Percentiles rank a stretch among this genome's conserved stretches.
Conservation (phyloP, 345 rosid genomes). For the Geranium rotundifolium region DNA sequence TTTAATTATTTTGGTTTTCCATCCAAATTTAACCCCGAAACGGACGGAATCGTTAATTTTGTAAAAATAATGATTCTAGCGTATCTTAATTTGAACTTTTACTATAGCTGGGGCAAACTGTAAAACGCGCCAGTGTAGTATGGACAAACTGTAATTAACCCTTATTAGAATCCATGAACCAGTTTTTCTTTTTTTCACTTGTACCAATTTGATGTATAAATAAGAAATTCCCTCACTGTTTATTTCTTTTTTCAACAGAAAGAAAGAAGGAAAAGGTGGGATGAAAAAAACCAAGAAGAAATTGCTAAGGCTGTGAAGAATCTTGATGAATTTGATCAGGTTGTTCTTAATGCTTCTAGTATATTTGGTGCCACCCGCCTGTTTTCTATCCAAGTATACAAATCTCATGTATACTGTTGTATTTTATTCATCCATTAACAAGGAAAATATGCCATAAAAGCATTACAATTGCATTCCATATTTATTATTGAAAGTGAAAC, state of each 20-base stretch:
- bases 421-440: not conserved
- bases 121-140: no score
- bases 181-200: not conserved
- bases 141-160: no score
- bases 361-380: not conserved
- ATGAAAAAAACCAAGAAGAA: constrained; percentile 76
- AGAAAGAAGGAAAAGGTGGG: constrained; percentile 82
- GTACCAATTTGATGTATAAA: not conserved
- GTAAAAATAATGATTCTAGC: no score
- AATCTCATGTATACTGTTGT: not conserved
- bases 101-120: no score
- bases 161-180: not conserved
- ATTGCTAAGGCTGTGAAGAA: constrained; percentile 70
- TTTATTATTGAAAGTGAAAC: no score
- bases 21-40: no score
- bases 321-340: constrained; percentile 76
- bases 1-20: no score
- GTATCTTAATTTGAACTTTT: no score
- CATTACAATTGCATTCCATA: no score
- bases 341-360: constrained; percentile 16
- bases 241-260: constrained; percentile 28
- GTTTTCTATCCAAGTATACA: not conserved
- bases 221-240: not conserved
- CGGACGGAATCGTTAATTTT: no score
- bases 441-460: no score